These are phyloP conservation scores for Dispira simplex DNA, from an alignment of 192 early-diverging fungal genomes.

Conservation along the genomic window DNA sequence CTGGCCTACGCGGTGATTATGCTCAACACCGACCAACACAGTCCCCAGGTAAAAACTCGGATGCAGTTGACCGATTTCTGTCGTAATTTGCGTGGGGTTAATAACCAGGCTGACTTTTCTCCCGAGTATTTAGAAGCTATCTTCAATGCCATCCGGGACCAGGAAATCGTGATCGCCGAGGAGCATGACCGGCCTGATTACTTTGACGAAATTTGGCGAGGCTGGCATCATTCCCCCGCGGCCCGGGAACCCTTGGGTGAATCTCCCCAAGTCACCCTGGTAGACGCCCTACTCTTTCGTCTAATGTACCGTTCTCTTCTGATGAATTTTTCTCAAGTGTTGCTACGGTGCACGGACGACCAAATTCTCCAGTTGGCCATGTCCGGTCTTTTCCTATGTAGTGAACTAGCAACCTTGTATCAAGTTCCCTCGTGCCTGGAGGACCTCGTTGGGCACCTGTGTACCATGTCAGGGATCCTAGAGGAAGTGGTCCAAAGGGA, in stretches of 20 bases:
- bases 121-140: constrained; percentile 67
- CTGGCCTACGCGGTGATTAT: constrained; percentile 90
- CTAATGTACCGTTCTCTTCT: constrained; percentile 4
- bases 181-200: constrained; percentile 91
- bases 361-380: constrained; percentile 65
- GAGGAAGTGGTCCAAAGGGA: constrained; percentile 17
- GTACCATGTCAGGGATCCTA: constrained; percentile 18
- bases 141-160: constrained; percentile 73
- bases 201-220: constrained; percentile 91
- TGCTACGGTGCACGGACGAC: constrained; percentile 54
- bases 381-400: constrained; percentile 59
- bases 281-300: constrained; percentile 14
- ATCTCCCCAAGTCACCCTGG: constrained; percentile 16
- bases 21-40: constrained; percentile 98
- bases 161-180: constrained; percentile 93
- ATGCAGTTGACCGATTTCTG: constrained; percentile 88
- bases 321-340: constrained; percentile 9
- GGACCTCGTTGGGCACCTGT: constrained; percentile 5
- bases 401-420: constrained; percentile 33
- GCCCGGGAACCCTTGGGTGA: constrained; percentile 16
- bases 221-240: constrained; percentile 23
- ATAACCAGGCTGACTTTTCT: constrained; percentile 70
- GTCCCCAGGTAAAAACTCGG: constrained; percentile 70
- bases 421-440: not conserved
- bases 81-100: constrained; percentile 77